Evolutionary conservation across 306 rosid species (phyloP).

Genomic region (Geum urbanum): DNA sequence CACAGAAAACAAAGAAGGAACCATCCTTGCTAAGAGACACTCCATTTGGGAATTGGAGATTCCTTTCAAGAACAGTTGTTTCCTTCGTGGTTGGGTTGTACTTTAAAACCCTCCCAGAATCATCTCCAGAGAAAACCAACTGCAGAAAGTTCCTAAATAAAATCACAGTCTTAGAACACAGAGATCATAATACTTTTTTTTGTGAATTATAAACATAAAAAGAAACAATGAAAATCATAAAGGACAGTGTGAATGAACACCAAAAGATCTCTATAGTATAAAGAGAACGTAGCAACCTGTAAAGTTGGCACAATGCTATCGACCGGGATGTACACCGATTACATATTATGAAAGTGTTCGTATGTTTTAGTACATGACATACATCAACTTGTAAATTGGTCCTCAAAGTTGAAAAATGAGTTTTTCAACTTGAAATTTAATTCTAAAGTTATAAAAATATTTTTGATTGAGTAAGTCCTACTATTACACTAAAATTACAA

Average conservation of each 20-base stretch:
- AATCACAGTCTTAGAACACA: constrained; percentile 29
- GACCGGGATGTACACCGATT: neutral
- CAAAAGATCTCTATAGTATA: neutral
- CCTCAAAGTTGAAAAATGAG: too few species aligned
- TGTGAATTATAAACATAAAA: neutral
- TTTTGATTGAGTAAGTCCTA: too few species aligned
- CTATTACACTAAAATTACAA: too few species aligned
- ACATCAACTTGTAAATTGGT: too few species aligned
- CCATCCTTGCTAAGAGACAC: constrained; percentile 87
- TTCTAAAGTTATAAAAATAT: too few species aligned
- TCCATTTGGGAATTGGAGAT: constrained; percentile 84
- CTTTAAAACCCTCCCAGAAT: constrained; percentile 73
- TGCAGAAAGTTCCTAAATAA: constrained; percentile 76
- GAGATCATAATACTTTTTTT: neutral
- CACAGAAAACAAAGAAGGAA: constrained; percentile 71
- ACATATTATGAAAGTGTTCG: neutral
- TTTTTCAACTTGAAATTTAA: too few species aligned
- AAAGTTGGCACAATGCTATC: neutral
- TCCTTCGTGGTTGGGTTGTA: constrained; percentile 65
- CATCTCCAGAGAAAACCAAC: constrained; percentile 64
- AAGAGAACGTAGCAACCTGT: neutral
- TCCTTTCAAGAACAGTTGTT: constrained; percentile 73
- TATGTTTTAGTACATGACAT: too few species aligned
- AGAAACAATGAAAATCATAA: neutral
- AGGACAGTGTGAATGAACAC: neutral